These are phyloP conservation scores for Lepidium campestre DNA, from an alignment of 441 rosid genomes.

Conservation along the genomic window DNA sequence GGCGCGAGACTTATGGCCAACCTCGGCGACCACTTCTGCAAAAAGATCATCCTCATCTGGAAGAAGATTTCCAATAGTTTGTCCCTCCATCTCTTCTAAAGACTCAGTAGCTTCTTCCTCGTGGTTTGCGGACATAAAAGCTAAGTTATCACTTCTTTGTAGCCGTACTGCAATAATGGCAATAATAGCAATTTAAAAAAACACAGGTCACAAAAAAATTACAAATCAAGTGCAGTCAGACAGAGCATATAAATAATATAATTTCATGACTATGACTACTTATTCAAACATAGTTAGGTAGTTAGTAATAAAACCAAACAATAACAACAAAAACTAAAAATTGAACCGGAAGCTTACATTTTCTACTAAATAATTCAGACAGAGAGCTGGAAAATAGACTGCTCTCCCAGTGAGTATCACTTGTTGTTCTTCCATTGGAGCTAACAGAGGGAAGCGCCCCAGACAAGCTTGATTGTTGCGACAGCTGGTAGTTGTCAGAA, in stretches of 20 bases:
- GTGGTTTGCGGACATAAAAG: conserved; percentile 28
- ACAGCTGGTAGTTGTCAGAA: conserved; percentile 30
- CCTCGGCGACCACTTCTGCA: conserved; percentile 54
- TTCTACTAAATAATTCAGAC: conserved; percentile 51
- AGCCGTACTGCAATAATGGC: conserved; percentile 39
- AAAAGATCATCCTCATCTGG: conserved; percentile 71
- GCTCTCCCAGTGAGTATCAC: conserved; percentile 51
- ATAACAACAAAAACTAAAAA: not conserved
- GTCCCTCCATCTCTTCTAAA: conserved; percentile 60
- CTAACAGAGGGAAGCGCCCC: conserved; percentile 24
- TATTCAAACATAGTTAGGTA: not conserved
- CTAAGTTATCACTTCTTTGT: conserved; percentile 31
- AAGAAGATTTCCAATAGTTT: conserved; percentile 62
- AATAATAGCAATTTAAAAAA: conserved; percentile 12
- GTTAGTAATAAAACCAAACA: not conserved
- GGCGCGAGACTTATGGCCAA: conserved; percentile 32
- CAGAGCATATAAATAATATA: not conserved
- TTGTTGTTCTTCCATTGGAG: conserved; percentile 29
- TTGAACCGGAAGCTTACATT: conserved; percentile 32
- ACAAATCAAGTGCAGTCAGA: not conserved
- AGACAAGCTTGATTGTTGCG: conserved; percentile 37
- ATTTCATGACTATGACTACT: not conserved
- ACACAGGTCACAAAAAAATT: not conserved
- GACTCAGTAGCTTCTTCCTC: conserved; percentile 47
- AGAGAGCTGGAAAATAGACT: conserved; percentile 72